Conservation (phyloP, 768 basidiomycete genomes). For the Pleurotus eryngii region DNA sequence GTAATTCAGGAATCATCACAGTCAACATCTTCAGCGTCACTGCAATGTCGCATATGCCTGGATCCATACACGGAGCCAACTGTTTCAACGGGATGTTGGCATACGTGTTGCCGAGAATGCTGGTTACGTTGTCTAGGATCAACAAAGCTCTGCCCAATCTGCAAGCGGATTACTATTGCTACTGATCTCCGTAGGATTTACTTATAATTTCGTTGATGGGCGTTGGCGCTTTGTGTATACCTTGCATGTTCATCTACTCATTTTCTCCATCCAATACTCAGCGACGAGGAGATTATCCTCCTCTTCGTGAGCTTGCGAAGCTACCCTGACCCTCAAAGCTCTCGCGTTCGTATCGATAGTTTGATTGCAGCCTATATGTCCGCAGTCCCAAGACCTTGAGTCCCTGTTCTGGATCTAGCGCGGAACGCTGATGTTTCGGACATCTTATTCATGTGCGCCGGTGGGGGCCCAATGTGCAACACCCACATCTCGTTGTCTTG, state of each 20-base stretch:
- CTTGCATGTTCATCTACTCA: neutral
- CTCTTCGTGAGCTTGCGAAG: too few species aligned
- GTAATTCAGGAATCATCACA: constrained; percentile 38
- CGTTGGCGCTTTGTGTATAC: neutral
- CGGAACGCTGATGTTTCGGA: too few species aligned
- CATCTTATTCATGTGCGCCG: too few species aligned
- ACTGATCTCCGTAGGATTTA: constrained; percentile 76
- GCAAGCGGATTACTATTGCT: constrained; percentile 80
- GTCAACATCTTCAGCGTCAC: constrained; percentile 33
- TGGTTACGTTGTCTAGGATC: constrained; percentile 84
- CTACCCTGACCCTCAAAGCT: too few species aligned
- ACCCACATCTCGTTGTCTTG: too few species aligned
- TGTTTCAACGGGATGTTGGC: constrained; percentile 84
- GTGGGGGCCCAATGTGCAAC: too few species aligned
- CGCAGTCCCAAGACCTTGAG: too few species aligned
- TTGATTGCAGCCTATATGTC: too few species aligned
- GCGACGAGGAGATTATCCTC: too few species aligned
- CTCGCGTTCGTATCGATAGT: too few species aligned
- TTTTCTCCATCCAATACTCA: neutral
- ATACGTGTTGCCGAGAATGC: constrained; percentile 78
- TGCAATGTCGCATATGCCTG: constrained; percentile 74
- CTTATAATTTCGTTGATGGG: constrained; percentile 35
- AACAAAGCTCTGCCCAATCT: constrained; percentile 82
- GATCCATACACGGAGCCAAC: constrained; percentile 78
- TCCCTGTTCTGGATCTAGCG: too few species aligned